Conservation (phyloP, 140 eudicot species). For the Erigeron philadelphicus region DNA sequence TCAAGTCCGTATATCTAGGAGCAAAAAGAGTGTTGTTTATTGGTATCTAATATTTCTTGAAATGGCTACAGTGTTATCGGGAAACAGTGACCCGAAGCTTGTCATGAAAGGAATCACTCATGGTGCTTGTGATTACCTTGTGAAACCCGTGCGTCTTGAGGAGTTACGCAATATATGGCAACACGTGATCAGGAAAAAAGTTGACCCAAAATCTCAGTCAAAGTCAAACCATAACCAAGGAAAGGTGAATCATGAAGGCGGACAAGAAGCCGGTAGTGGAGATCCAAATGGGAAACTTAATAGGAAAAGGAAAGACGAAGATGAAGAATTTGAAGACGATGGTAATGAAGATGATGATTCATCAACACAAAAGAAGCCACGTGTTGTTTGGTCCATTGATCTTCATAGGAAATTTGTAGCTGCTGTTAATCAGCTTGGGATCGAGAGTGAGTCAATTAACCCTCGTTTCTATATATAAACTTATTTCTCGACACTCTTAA, state of each 20-base stretch:
- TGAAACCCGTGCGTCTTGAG: slow-evolving; percentile 89
- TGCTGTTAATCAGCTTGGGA: slow-evolving; percentile 85
- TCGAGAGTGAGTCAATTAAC: slow-evolving; percentile 58
- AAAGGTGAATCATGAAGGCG: slow-evolving; percentile 44
- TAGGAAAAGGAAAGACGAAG: slow-evolving; percentile 72
- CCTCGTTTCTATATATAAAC: slow-evolving; percentile 13
- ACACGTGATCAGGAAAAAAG: slow-evolving; percentile 72
- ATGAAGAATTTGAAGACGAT: slow-evolving; percentile 60
- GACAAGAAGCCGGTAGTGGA: slow-evolving; percentile 38
- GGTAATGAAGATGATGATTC: slow-evolving; percentile 66
- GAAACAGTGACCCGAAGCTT: slow-evolving; percentile 69
- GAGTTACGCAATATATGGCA: slow-evolving; percentile 97
- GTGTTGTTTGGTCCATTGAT: slow-evolving; percentile 95
- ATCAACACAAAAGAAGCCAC: slow-evolving; percentile 76
- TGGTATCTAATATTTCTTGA: slow-evolving; percentile 24
- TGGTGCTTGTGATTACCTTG: slow-evolving; percentile 92
- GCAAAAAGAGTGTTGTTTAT: slow-evolving; percentile 7
- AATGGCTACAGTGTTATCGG: slow-evolving; percentile 73
- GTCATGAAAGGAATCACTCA: slow-evolving; percentile 92
- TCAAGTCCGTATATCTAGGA: not conserved
- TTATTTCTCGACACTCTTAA: slow-evolving; percentile 18
- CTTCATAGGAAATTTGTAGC: slow-evolving; percentile 93
- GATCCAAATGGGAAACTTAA: slow-evolving; percentile 55
- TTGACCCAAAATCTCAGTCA: slow-evolving; percentile 46
- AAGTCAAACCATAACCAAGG: slow-evolving; percentile 44